A percentile compares a stretch with the other conserved stretches of the same genome.
These are phyloP conservation scores for Sporobolomyces pararoseus DNA, from an alignment of 768 basidiomycete species.

Conservation along the genomic window DNA sequence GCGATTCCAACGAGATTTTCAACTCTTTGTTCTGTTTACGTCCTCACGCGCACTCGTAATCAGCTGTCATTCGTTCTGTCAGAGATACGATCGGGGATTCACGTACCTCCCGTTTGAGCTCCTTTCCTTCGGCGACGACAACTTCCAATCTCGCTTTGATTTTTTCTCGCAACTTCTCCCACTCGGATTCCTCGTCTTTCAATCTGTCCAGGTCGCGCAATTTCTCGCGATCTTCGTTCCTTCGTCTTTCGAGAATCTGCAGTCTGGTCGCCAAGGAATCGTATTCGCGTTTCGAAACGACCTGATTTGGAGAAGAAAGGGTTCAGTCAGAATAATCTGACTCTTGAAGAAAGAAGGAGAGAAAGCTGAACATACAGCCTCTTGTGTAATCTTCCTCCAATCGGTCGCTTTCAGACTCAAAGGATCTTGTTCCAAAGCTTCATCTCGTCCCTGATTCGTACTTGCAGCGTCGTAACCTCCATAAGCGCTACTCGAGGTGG, in stretches of 20 bases:
- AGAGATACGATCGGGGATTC: too few species aligned
- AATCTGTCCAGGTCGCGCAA: constrained; percentile 78
- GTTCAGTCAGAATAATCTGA: background rate
- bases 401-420: background rate
- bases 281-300: constrained; percentile 46
- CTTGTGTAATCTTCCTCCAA: background rate
- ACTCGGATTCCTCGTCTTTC: constrained; percentile 77
- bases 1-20: constrained; percentile 65
- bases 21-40: constrained; percentile 63
- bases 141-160: constrained; percentile 54
- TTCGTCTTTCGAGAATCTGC: constrained; percentile 78
- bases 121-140: constrained; percentile 36
- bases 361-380: constrained; percentile 1
- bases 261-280: constrained; percentile 78
- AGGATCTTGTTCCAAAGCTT: constrained; percentile 7
- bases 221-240: constrained; percentile 77
- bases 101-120: constrained; percentile 31
- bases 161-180: constrained; percentile 79
- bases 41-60: background rate
- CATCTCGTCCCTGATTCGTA: background rate
- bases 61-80: too few species aligned
- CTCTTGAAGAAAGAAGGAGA: background rate
- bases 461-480: background rate
- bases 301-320: too few species aligned
- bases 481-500: background rate